Percentiles rank a stretch among this genome's conserved stretches.
Evolutionary conservation across 164 flowering plant genomes (phyloP).

Genomic region (Protea cynaroides): DNA sequence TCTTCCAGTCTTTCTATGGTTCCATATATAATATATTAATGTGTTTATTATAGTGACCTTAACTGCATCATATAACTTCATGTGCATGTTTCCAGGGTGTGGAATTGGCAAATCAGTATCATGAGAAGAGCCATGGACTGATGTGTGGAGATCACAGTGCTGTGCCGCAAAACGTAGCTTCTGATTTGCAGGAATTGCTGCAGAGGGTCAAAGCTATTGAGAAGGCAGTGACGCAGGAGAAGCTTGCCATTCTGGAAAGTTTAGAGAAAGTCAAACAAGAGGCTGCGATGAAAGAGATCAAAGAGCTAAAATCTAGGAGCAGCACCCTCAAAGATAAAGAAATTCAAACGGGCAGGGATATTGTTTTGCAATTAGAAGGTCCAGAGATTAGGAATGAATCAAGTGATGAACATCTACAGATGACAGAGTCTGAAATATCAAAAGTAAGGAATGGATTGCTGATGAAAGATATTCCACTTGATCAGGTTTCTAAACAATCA

Average conservation of each 20-base stretch:
- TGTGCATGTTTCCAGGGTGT: constrained; percentile 19
- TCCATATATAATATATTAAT: background rate
- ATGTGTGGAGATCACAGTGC: constrained; percentile 12
- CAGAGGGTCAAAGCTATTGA: constrained; percentile 51
- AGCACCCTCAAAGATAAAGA: no score
- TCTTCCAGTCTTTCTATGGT: background rate
- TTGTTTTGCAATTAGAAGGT: constrained; percentile 18
- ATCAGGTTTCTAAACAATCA: constrained; percentile 52
- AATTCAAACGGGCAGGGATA: constrained; percentile 11
- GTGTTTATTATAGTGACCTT: background rate
- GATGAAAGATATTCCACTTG: constrained; percentile 65
- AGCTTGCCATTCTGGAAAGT: constrained; percentile 22
- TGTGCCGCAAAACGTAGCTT: constrained; percentile 21
- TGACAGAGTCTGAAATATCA: constrained; percentile 21
- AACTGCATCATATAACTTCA: background rate
- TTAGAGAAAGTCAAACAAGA: constrained; percentile 23
- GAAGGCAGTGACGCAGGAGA: constrained; percentile 34
- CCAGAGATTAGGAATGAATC: constrained; percentile 8
- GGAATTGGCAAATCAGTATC: constrained; percentile 11
- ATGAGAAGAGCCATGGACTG: constrained; percentile 14
- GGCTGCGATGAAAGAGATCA: constrained; percentile 25
- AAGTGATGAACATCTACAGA: constrained; percentile 13
- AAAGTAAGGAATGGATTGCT: constrained; percentile 28
- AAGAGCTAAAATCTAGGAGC: constrained; percentile 24
- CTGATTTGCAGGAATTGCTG: constrained; percentile 50